Conservation (phyloP, 148 eudicot genomes). For the Talinum fruticosum region DNA sequence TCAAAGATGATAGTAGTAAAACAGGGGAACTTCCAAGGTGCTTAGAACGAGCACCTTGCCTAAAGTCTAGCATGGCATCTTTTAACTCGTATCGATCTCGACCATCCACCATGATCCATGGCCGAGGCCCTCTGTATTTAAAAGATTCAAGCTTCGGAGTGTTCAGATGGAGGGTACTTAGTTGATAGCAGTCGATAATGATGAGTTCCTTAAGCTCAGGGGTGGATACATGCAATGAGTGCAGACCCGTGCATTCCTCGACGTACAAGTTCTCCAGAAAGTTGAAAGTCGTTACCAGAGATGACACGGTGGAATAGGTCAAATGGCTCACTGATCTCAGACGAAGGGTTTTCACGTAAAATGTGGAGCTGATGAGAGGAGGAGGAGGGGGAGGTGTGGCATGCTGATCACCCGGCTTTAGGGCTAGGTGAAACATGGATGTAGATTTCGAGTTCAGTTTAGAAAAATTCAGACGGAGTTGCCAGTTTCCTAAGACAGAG, state of each 20-base stretch:
- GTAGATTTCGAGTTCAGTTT: not conserved
- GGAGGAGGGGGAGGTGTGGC: not conserved
- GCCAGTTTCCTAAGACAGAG: not conserved
- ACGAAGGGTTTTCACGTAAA: slow-evolving; percentile 11
- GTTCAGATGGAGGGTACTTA: slow-evolving; percentile 7
- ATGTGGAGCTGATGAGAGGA: not conserved
- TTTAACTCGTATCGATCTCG: not conserved
- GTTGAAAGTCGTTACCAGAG: slow-evolving; percentile 10
- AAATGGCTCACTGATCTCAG: slow-evolving; percentile 24
- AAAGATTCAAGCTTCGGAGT: slow-evolving; percentile 16
- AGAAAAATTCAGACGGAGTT: not conserved
- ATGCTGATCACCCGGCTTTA: not conserved
- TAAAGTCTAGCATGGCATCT: slow-evolving; percentile 26
- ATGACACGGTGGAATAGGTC: slow-evolving; percentile 10
- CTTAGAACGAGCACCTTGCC: slow-evolving; percentile 11
- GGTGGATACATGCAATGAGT: not conserved
- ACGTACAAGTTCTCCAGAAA: slow-evolving; percentile 7
- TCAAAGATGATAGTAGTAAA: not conserved
- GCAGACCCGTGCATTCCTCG: not conserved
- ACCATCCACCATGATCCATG: slow-evolving; percentile 15
- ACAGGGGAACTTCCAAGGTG: not conserved
- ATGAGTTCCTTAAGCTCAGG: not conserved
- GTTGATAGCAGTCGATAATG: not conserved
- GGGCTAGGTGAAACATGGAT: not conserved
- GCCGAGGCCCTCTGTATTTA: slow-evolving; percentile 9